These are phyloP conservation scores for Diaporthe citriasiana DNA, from an alignment of 2,329 filamentous ascomycete genomes.

Conservation along the genomic window DNA sequence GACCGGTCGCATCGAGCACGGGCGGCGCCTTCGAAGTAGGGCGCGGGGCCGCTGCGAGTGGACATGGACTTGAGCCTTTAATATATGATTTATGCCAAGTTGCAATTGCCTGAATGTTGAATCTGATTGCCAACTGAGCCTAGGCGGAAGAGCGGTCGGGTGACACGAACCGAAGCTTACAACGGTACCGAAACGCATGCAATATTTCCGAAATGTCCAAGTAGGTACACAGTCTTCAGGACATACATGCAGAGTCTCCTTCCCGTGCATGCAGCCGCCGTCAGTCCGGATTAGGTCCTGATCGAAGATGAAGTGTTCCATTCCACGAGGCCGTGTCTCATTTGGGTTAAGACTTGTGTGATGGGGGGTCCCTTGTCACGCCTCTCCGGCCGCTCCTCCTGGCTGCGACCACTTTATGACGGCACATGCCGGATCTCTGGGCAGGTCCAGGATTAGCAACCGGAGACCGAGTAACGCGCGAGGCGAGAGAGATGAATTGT, in stretches of 20 bases:
- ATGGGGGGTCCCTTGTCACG: background rate
- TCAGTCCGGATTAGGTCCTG: slow-evolving; percentile 15
- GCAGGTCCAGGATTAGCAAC: background rate
- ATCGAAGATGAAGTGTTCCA: slow-evolving; percentile 28
- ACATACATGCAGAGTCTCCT: background rate
- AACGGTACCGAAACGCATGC: slow-evolving; percentile 19
- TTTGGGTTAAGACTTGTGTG: slow-evolving; percentile 1
- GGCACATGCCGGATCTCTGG: background rate
- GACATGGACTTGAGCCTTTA: background rate
- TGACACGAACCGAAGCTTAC: slow-evolving; percentile 25
- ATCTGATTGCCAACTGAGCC: background rate
- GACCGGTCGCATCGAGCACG: background rate
- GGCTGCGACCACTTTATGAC: background rate
- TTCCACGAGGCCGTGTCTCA: slow-evolving; percentile 18
- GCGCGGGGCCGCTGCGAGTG: background rate
- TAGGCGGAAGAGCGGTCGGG: background rate
- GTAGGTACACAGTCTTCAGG: background rate
- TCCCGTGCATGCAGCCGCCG: slow-evolving; percentile 17
- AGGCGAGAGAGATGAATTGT: background rate
- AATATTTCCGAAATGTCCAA: background rate
- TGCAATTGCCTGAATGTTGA: slow-evolving; percentile 5
- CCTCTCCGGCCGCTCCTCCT: background rate
- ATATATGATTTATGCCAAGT: background rate
- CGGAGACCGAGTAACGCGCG: background rate
- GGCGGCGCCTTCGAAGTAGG: background rate